These are phyloP conservation scores for Persicaria tinctoria DNA, from an alignment of 148 eudicot species.

Conservation along the genomic window DNA sequence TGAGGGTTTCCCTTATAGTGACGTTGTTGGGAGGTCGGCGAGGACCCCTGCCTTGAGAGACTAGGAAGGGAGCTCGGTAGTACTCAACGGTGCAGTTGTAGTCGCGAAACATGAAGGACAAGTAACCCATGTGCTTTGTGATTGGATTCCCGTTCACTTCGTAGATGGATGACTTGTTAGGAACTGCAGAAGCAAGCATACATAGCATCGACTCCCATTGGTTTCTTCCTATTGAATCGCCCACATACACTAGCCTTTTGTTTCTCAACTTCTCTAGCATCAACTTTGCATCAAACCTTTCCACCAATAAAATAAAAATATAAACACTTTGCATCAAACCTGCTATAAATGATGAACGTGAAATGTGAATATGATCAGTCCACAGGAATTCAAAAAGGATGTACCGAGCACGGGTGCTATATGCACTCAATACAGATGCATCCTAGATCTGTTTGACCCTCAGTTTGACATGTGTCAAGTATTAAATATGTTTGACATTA, in stretches of 20 bases:
- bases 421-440: too few relatives aligned
- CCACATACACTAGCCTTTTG: constrained; percentile 67
- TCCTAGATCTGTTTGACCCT: too few relatives aligned
- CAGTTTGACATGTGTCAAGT: too few relatives aligned
- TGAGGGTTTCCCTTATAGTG: constrained; percentile 34
- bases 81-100: constrained; percentile 84
- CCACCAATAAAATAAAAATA: too few relatives aligned
- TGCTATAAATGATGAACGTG: neutral
- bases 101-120: constrained; percentile 55
- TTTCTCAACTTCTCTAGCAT: constrained; percentile 72
- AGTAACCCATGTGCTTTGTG: constrained; percentile 71
- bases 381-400: too few relatives aligned
- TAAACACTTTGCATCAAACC: constrained; percentile 38
- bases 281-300: constrained; percentile 53
- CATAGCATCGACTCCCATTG: constrained; percentile 96
- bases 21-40: constrained; percentile 38
- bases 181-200: constrained; percentile 71
- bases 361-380: too few relatives aligned
- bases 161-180: constrained; percentile 60
- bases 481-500: too few relatives aligned
- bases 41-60: constrained; percentile 58
- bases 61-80: constrained; percentile 80
- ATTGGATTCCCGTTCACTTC: constrained; percentile 84
- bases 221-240: constrained; percentile 92
- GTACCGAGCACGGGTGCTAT: too few relatives aligned